Evolutionary conservation across 768 basidiomycete species (phyloP).

Genomic region (Pleurotus eryngii): DNA sequence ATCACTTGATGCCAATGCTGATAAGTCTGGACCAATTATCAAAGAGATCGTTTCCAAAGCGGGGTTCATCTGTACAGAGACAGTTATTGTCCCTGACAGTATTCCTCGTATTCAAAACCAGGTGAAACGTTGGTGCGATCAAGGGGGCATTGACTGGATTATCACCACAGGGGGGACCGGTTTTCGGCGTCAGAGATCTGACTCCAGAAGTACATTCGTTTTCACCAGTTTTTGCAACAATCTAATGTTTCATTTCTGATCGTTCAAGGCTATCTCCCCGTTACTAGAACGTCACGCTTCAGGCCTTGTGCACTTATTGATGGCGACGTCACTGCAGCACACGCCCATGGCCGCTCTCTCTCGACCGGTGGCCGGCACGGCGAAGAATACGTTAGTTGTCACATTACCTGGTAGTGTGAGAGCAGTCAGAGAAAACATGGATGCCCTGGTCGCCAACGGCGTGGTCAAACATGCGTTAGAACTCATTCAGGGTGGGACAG

Average conservation of each 20-base stretch:
- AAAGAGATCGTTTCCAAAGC: slow-evolving; percentile 40
- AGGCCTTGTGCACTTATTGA: slow-evolving; percentile 72
- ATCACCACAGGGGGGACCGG: slow-evolving; percentile 89
- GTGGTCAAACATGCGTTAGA: slow-evolving; percentile 72
- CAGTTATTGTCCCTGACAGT: slow-evolving; percentile 66
- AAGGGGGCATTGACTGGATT: slow-evolving; percentile 61
- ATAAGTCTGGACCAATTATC: slow-evolving; percentile 68
- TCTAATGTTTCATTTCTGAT: background rate
- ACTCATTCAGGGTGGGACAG: slow-evolving; percentile 65
- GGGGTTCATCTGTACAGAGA: slow-evolving; percentile 34
- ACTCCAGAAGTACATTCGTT: slow-evolving; percentile 70
- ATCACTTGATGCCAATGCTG: slow-evolving; percentile 40
- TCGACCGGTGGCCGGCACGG: slow-evolving; percentile 77
- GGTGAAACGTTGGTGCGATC: slow-evolving; percentile 43
- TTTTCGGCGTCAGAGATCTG: slow-evolving; percentile 74
- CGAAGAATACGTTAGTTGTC: slow-evolving; percentile 62
- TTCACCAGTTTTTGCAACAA: background rate
- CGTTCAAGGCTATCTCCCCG: slow-evolving; percentile 50
- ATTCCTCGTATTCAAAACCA: slow-evolving; percentile 41
- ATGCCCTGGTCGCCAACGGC: slow-evolving; percentile 52
- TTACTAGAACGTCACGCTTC: slow-evolving; percentile 66
- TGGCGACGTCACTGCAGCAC: slow-evolving; percentile 63
- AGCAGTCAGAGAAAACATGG: slow-evolving; percentile 78
- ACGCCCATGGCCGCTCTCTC: slow-evolving; percentile 83
- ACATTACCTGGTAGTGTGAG: slow-evolving; percentile 86